Evolutionary conservation across 2,329 filamentous ascomycete species (phyloP), one percentile per base, ranked within the genome.

Genomic region (Penicillium psychrosexuale): DNA sequence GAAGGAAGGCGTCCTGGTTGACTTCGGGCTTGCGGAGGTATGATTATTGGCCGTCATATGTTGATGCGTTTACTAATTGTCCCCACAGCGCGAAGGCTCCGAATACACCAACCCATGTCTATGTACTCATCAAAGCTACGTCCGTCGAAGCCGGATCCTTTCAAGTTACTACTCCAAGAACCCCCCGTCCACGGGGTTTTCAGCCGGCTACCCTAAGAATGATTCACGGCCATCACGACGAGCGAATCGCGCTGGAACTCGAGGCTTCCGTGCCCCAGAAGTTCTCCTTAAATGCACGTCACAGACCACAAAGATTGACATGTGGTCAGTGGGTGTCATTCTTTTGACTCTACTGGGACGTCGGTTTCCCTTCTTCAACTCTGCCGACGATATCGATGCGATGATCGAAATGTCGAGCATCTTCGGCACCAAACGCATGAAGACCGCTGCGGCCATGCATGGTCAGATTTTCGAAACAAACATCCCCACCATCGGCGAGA

Each of bases 331-430:
- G 0, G 94, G 94, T 39, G 92, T 99, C n/a, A 96, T 99, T 52
- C 82, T 99, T 2, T 80, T 99, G n/a, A 99, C 94, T 0, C 88
- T 99, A 60, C 80, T 99, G 13, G 93, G 90, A 38, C 88, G 89
- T 53, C 86, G 94, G 4, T 99, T 99, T 66, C 94, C 94, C 1
- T 99, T 99, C 75, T 99, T 99, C 81, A 97, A 99, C 75, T 96
- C 90, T 43, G 88, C 91, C n/a, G 94, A 99, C 71, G 94, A 99
- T 66, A 89, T 99, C 45, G 94, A 99, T 69, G 94, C 94, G 48
- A 88, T 97, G 82, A 93, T 99, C 63, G 94, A 99, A 74, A 95
- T 99, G 62, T 90, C 92, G 34, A 96, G 91, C 55, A 96, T 99
- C 57, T 97, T 97, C 71, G 94, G 94, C 47, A 82, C 82, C 39